These are phyloP conservation scores for Pugionium dolabratum DNA, from an alignment of 345 rosid genomes.

Conservation along the genomic window DNA sequence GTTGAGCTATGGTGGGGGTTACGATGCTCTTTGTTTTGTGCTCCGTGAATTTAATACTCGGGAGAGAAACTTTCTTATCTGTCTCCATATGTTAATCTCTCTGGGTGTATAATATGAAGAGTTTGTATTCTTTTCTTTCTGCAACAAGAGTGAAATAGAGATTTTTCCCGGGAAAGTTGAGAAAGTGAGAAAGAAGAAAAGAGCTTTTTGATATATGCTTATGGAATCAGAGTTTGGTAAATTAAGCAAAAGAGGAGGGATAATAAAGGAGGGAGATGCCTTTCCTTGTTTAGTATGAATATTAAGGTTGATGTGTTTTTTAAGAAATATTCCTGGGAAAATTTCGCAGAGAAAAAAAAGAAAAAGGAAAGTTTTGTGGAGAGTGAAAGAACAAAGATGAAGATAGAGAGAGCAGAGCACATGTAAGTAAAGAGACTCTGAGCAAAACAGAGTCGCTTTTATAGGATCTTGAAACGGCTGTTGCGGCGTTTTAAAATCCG, in stretches of 20 bases:
- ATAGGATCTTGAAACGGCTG: slow-evolving; percentile 40
- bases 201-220: slow-evolving; percentile 36
- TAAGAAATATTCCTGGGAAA: slow-evolving; percentile 31
- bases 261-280: slow-evolving; percentile 6
- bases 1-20: background rate
- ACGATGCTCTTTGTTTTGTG: slow-evolving; percentile 41
- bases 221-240: slow-evolving; percentile 39
- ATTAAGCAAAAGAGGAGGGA: slow-evolving; percentile 18
- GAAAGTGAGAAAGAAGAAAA: slow-evolving; percentile 12
- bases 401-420: slow-evolving; percentile 27
- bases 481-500: slow-evolving; percentile 31
- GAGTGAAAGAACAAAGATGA: slow-evolving; percentile 16
- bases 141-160: slow-evolving; percentile 22
- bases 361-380: slow-evolving; percentile 5
- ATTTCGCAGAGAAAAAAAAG: slow-evolving; percentile 10
- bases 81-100: slow-evolving; percentile 24
- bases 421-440: slow-evolving; percentile 25
- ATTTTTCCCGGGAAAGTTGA: slow-evolving; percentile 33
- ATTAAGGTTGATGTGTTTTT: slow-evolving; percentile 5
- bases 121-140: background rate
- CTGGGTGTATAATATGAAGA: background rate
- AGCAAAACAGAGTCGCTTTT: slow-evolving; percentile 23
- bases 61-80: slow-evolving; percentile 29
- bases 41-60: slow-evolving; percentile 47
- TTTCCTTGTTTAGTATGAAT: slow-evolving; percentile 32